phyloP scores from a whole-genome alignment of 139 green algal species.

The Picochlorum sp. region DNA sequence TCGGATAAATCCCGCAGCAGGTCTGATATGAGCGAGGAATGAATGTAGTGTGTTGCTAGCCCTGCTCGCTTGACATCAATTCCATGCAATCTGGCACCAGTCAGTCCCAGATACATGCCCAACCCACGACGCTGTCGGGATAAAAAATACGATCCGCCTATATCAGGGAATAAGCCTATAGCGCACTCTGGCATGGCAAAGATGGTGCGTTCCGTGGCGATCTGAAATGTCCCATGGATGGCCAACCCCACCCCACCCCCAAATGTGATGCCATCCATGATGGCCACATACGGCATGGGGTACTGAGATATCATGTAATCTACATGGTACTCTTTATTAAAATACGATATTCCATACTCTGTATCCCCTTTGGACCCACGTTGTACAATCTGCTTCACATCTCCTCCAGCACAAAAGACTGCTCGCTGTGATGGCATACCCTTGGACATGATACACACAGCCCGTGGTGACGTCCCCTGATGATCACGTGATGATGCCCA shows the following conservation, averaged over 20 bases:
- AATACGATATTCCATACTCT: constrained; percentile 40
- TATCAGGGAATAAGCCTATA: constrained; percentile 93
- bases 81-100: constrained; percentile 65
- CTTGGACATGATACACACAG: constrained; percentile 1
- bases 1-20: constrained; percentile 20
- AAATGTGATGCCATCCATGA: constrained; percentile 91
- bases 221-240: constrained; percentile 73
- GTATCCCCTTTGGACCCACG: constrained; percentile 10
- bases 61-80: constrained; percentile 51
- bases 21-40: constrained; percentile 36
- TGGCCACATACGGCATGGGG: constrained; percentile 59
- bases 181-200: constrained; percentile 96
- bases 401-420: constrained; percentile 79
- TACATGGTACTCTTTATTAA: constrained; percentile 42
- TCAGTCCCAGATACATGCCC: constrained; percentile 74
- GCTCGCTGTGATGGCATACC: constrained; percentile 17
- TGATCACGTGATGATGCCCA: constrained; percentile 5
- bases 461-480: no score
- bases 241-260: constrained; percentile 82
- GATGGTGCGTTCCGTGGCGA: constrained; percentile 83
- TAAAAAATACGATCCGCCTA: constrained; percentile 83
- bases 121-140: constrained; percentile 43
- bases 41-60: constrained; percentile 81
- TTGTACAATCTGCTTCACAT: constrained; percentile 65
- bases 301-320: constrained; percentile 37